phyloP scores from a whole-genome alignment of 257 asterid genomes.

The Eucommia ulmoides region DNA sequence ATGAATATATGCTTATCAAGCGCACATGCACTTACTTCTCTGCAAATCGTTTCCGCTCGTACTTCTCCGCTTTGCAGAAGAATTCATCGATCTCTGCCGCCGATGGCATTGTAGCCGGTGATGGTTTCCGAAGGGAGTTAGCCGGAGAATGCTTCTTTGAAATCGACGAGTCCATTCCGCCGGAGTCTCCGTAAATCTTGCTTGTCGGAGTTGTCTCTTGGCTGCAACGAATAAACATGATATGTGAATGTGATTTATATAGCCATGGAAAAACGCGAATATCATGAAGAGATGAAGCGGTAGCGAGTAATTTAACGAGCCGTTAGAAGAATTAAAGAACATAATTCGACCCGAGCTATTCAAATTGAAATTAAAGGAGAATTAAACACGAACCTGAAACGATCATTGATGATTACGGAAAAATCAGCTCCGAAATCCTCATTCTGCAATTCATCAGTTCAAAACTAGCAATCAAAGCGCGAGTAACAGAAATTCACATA shows the following conservation, averaged over 20 bases:
- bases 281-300: neutral
- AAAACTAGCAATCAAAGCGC: neutral
- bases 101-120: neutral
- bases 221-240: neutral
- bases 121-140: neutral
- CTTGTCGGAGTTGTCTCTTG: neutral
- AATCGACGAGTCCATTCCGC: neutral
- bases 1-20: neutral
- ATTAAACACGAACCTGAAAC: neutral
- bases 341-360: neutral
- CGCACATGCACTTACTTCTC: neutral
- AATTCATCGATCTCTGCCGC: neutral
- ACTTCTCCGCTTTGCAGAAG: neutral
- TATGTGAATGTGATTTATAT: too few relatives aligned
- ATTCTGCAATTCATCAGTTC: neutral
- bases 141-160: neutral
- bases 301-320: neutral
- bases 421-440: neutral
- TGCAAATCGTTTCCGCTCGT: neutral
- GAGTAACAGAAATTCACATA: neutral
- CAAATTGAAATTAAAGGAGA: neutral
- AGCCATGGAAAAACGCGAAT: neutral
- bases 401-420: neutral
- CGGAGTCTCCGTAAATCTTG: neutral
- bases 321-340: neutral